Base-by-base conservation (phyloP, 306 rosid species). In the Purshia tridentata region DNA sequence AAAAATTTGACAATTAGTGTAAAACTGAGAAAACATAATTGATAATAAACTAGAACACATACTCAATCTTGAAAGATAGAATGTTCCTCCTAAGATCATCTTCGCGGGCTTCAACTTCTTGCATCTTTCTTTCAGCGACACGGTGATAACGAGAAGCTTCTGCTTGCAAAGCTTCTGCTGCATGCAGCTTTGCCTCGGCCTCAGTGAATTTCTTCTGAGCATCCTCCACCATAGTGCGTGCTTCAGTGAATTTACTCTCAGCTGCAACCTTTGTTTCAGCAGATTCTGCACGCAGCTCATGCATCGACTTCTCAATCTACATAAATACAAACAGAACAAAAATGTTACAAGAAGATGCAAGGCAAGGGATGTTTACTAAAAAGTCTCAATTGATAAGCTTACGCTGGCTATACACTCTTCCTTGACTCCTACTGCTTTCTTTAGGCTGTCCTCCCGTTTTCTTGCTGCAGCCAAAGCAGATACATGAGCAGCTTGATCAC, bases 201-300 rank as follows among this genome's bases (percentile, higher is more conserved):
- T 90, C 96, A 1, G 82, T 72, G 66, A 88, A 71, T 59, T 84
- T 91, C 72, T 76, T 85, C 37, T 90, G 87, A 7, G 97, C 91
- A 71, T 83, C 97, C 70, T 90, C 96, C 75, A 83, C 80, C 86
- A 82, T 81, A 65, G 57, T 66, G 16, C 11, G 77, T 74, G 96
- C 99, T 86, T 91, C 96, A 49, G 84, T 72, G 62, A 90, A 79
- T 84, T 87, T 88, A 80, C 90, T 77, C 68, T 91, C 96, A 57
- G 99, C 96, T 65, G 96, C 82, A 85, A 95, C 92, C 81, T 95
- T 95, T 35, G 84, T 87, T 83, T 91, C 99, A 76, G 99, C 99
- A 81, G 89, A 87, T 81, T 95, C 99, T 9, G 89, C 79, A 62
- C 92, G 99, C 89, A 90, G 81, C 84, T 91, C 99, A 41, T 82